Base-by-base conservation (phyloP, 352 stramenopile species). In the Globisporangium acanthophoron region DNA sequence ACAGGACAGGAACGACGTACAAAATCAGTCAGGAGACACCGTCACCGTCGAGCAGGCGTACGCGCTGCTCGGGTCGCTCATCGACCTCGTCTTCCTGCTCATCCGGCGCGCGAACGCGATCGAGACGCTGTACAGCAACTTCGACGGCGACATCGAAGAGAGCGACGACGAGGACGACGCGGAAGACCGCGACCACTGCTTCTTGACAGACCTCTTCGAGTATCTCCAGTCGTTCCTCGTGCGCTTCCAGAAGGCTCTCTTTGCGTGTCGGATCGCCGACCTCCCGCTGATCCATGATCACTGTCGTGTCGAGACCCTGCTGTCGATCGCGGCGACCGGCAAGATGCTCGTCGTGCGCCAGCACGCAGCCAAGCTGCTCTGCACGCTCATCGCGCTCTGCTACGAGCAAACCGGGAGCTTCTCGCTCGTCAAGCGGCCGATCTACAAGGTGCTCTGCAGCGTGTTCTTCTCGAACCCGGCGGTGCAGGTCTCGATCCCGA, bases 371-470 rank as follows among this genome's bases (percentile, higher is more conserved):
- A 66, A 58, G 16, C 54, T 92, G n/a, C 46, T 92, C 7, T 78
- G 65, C 20, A 59, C 69, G 5, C 64, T 92, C n/a, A 45, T 79
- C 3, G 55, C 53, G 0, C 67, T 79, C 13, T 83, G 76, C 58
- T 90, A 83, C 48, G 67, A 76, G 6, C 80, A 90, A 58, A 87
- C 73, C 0, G 83, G 80, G 1, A 87, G 74, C 50, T 88, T 89
- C 56, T 50, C 71, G 39, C 61, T 87, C 5, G 40, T 92, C 4
- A 80, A 80, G 27, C 59, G 64, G 20, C 64, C 75, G 20, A 61
- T 88, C 3, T 44, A 83, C 33, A 77, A 77, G 18, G 75, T 84
- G 0, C 57, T 88, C 12, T 83, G 69, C 12, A 40, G 53, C 0
- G 57, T 71, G 1, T 86, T 85, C 47, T 90, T 87, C 50, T 67